These are phyloP conservation scores for Fabrea salina DNA, from an alignment of 169 alveolate species.

Conservation along the genomic window DNA sequence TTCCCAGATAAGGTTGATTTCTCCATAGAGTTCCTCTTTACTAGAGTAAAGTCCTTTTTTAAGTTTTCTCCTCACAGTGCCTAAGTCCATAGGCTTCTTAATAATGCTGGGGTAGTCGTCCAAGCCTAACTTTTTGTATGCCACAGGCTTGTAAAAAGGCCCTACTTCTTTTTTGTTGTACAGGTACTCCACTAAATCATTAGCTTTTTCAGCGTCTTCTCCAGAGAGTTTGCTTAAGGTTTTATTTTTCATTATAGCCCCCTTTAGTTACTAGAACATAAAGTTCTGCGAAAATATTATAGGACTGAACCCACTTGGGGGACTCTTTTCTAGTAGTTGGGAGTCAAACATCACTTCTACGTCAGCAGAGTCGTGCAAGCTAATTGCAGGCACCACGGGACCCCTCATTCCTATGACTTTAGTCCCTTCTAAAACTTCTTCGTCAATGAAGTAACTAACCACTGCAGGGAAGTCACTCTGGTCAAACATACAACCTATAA, in stretches of 20 bases:
- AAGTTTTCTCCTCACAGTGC: slow-evolving; percentile 46
- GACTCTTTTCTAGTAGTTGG: slow-evolving; percentile 12
- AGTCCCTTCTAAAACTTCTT: neutral
- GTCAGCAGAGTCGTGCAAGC: neutral
- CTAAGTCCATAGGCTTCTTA: slow-evolving; percentile 57
- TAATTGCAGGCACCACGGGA: slow-evolving; percentile 19
- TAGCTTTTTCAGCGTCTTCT: too few species aligned
- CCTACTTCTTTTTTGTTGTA: too few species aligned
- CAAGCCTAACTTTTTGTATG: slow-evolving; percentile 45
- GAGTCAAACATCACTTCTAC: slow-evolving; percentile 18
- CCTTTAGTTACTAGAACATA: slow-evolving; percentile 15
- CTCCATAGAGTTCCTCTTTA: slow-evolving; percentile 34
- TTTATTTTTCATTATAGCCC: too few species aligned
- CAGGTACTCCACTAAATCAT: too few species aligned
- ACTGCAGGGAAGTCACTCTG: slow-evolving; percentile 27
- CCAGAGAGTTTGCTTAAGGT: too few species aligned
- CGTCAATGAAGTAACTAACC: slow-evolving; percentile 3
- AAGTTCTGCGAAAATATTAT: slow-evolving; percentile 23
- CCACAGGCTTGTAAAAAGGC: slow-evolving; percentile 46
- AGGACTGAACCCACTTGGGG: slow-evolving; percentile 23
- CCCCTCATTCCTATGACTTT: slow-evolving; percentile 18
- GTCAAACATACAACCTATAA: slow-evolving; percentile 21
- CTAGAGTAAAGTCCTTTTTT: slow-evolving; percentile 24
- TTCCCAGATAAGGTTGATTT: slow-evolving; percentile 53
- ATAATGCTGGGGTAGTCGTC: slow-evolving; percentile 52